Evolutionary conservation across 1,139 yeast species (phyloP).

Genomic region (Zhuliangozyma parablackwelliae): DNA sequence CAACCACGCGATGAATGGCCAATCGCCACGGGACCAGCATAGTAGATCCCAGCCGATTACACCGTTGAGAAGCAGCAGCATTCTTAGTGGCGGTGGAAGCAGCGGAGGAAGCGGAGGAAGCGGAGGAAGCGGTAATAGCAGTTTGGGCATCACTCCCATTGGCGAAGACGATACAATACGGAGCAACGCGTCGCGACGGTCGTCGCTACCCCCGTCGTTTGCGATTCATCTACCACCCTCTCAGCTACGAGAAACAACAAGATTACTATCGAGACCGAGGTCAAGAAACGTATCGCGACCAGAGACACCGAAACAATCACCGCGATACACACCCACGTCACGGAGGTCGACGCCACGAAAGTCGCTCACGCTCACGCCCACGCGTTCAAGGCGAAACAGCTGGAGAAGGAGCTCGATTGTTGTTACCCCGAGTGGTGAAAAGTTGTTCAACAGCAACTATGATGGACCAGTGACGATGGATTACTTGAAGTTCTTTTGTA

Average conservation of each 20-base stretch:
- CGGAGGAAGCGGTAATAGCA: no score
- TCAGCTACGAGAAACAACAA: conserved; percentile 2
- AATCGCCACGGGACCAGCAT: neutral
- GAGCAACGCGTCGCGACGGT: no score
- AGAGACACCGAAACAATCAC: conserved; percentile 1
- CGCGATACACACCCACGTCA: no score
- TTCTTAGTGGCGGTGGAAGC: no score
- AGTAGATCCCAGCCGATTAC: conserved; percentile 8
- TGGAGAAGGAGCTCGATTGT: conserved; percentile 11
- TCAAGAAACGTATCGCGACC: conserved; percentile 1
- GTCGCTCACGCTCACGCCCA: conserved; percentile 2
- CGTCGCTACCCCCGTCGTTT: conserved; percentile 1
- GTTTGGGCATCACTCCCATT: no score
- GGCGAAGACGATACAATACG: no score
- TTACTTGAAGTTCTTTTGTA: conserved; percentile 33
- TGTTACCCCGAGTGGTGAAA: conserved; percentile 19
- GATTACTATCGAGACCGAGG: conserved; percentile 1
- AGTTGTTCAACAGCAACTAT: conserved; percentile 27
- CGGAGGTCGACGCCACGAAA: no score
- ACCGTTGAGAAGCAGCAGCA: conserved; percentile 2
- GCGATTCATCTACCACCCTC: conserved; percentile 5
- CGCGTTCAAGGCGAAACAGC: neutral
- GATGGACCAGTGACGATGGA: conserved; percentile 39
- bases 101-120: no score
- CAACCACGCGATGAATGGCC: neutral